Conservation (phyloP, 1,284 basidiomycete species). For the Cystobasidium slooffiae region DNA sequence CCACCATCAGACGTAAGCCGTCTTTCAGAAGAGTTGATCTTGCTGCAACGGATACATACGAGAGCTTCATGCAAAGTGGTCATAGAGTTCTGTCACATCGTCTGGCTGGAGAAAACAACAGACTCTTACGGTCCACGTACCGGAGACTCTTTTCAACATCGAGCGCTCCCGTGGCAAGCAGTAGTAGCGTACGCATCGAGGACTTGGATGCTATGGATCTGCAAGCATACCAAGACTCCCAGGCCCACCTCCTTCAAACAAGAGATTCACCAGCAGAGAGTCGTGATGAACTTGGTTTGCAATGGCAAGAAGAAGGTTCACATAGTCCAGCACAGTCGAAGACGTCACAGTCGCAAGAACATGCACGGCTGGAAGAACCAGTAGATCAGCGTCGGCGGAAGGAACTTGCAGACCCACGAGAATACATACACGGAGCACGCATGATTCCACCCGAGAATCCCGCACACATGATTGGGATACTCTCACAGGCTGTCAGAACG, state of each 20-base stretch:
- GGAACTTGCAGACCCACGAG: too few relatives aligned
- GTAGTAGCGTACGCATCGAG: slow-evolving; percentile 13
- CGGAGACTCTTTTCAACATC: background rate
- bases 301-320: too few relatives aligned
- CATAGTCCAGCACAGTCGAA: too few relatives aligned
- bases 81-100: background rate
- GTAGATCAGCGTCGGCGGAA: too few relatives aligned
- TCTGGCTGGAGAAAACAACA: slow-evolving; percentile 2
- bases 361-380: too few relatives aligned
- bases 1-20: background rate
- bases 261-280: too few relatives aligned
- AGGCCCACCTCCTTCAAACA: too few relatives aligned
- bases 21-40: background rate
- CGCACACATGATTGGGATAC: slow-evolving; percentile 5
- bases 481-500: background rate
- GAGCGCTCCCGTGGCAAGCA: slow-evolving; percentile 4
- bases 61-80: slow-evolving; percentile 10
- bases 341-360: too few relatives aligned
- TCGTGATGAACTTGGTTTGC: too few relatives aligned
- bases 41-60: background rate
- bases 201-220: slow-evolving; percentile 18
- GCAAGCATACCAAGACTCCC: background rate
- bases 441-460: background rate
- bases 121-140: slow-evolving; percentile 5
- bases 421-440: background rate